A percentile compares a stretch with the other conserved stretches of the same genome.
Evolutionary conservation across 306 rosid species (phyloP).

Genomic region (Corylus americana): DNA sequence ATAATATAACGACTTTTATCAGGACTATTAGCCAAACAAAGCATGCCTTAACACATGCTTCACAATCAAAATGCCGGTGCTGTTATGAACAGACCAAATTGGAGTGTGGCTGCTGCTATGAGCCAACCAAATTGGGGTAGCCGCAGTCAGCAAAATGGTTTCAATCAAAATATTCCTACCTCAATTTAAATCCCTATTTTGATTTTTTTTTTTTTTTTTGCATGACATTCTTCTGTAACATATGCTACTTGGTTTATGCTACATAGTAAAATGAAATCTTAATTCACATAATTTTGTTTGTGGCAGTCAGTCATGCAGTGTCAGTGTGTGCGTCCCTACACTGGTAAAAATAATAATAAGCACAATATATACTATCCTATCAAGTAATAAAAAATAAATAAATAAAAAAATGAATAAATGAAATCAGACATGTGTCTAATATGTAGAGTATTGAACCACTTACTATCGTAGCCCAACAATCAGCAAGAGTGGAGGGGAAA

Average conservation of each 20-base stretch:
- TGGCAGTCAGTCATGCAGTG: background rate
- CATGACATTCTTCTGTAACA: background rate
- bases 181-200: background rate
- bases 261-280: background rate
- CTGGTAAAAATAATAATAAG: background rate
- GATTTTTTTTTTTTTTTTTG: background rate
- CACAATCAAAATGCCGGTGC: background rate
- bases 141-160: background rate
- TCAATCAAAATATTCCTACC: background rate
- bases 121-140: background rate
- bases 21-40: background rate
- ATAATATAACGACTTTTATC: background rate
- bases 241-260: background rate
- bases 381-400: background rate
- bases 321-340: background rate
- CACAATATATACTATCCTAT: background rate
- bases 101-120: background rate
- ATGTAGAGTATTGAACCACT: conserved; percentile 34
- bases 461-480: conserved; percentile 72
- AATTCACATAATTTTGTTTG: background rate
- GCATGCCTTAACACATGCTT: background rate
- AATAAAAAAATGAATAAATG: background rate
- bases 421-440: conserved; percentile 20
- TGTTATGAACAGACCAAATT: no score
- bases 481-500: conserved; percentile 56